Evolutionary conservation across 2,329 filamentous ascomycete genomes (phyloP).

Genomic region (Penicillium sp.): DNA sequence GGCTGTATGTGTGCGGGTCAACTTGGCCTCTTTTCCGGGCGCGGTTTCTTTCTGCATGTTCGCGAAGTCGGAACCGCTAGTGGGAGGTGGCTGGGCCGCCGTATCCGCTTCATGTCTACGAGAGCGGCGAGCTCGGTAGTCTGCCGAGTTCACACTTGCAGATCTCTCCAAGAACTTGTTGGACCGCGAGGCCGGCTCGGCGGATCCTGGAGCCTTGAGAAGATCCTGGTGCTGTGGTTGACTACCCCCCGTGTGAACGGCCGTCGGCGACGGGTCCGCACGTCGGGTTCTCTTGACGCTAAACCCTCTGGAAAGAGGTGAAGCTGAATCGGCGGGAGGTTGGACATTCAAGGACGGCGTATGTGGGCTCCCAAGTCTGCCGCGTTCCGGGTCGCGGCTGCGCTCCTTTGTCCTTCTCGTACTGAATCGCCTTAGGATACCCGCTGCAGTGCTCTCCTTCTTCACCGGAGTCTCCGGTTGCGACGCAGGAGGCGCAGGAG

Average conservation of each 20-base stretch:
- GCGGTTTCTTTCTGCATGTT: no score
- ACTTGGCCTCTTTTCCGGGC: no score
- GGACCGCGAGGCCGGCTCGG: constrained; percentile 51
- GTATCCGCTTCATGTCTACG: no score
- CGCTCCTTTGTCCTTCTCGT: constrained; percentile 64
- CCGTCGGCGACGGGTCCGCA: constrained; percentile 45
- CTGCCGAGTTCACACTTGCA: constrained; percentile 83
- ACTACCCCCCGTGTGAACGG: constrained; percentile 49
- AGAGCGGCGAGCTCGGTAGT: constrained; percentile 61
- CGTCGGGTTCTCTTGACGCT: constrained; percentile 62
- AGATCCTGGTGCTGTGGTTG: constrained; percentile 70
- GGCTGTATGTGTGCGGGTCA: constrained; percentile 52
- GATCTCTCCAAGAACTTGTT: constrained; percentile 71
- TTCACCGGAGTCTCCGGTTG: constrained; percentile 56
- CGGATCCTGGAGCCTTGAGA: constrained; percentile 61
- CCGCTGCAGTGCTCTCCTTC: constrained; percentile 79
- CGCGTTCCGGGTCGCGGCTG: constrained; percentile 34
- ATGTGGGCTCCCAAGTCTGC: constrained; percentile 54
- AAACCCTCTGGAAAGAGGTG: constrained; percentile 72
- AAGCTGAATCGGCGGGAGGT: constrained; percentile 58
- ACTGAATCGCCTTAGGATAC: constrained; percentile 79
- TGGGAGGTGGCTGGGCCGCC: no score
- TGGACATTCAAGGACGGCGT: constrained; percentile 74
- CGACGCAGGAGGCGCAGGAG: constrained; percentile 49
- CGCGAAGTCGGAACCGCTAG: no score